Evolutionary conservation across 768 basidiomycete genomes (phyloP).

Genomic region (Rhizopogon vulgaris): DNA sequence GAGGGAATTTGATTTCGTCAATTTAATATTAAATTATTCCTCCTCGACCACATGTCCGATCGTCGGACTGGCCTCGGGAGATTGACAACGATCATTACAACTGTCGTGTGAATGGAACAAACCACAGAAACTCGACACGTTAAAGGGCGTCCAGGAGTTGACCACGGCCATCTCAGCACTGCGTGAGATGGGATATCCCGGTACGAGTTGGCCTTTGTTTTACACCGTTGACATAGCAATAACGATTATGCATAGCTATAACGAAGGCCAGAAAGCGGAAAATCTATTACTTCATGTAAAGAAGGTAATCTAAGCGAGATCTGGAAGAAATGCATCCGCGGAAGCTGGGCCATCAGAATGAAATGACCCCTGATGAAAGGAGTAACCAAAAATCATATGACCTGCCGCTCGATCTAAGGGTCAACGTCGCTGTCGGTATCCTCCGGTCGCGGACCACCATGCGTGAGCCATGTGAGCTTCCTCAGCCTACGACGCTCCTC

Average conservation of each 20-base stretch:
- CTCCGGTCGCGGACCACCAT: slow-evolving; percentile 78
- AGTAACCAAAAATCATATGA: neutral
- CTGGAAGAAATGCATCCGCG: neutral
- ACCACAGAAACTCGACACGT: neutral
- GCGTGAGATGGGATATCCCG: neutral
- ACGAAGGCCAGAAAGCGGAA: neutral
- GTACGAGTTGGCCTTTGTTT: neutral
- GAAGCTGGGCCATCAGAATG: neutral
- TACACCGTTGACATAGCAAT: neutral
- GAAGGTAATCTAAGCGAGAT: slow-evolving; percentile 1
- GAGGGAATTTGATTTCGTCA: neutral
- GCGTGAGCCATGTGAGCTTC: slow-evolving; percentile 77
- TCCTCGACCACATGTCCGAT: slow-evolving; percentile 1
- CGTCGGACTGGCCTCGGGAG: neutral
- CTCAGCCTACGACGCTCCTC: slow-evolving; percentile 79
- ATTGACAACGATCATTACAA: neutral
- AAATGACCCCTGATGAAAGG: neutral
- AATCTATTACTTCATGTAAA: slow-evolving; percentile 1
- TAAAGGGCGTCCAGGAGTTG: neutral
- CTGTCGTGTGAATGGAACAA: neutral
- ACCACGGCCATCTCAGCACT: neutral
- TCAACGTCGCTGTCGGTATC: slow-evolving; percentile 66
- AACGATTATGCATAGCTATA: neutral
- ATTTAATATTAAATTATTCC: neutral
- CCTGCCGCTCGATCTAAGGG: slow-evolving; percentile 4